Conservation (phyloP, 768 basidiomycete species). For the Pisolithus orientalis region DNA sequence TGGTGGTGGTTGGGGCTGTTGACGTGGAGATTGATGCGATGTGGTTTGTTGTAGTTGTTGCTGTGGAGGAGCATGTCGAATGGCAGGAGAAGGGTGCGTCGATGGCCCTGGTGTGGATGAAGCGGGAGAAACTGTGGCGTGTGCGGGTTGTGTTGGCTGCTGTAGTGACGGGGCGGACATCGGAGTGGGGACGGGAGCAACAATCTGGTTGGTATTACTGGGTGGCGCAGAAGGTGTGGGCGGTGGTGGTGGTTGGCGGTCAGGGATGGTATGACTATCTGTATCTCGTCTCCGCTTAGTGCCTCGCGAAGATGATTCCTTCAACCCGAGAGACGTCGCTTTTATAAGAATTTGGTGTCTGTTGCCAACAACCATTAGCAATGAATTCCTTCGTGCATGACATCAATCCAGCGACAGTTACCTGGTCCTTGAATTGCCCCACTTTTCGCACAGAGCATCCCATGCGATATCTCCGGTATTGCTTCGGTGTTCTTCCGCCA, state of each 20-base stretch:
- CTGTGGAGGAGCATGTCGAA: constrained; percentile 26
- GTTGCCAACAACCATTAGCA: neutral
- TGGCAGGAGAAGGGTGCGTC: constrained; percentile 31
- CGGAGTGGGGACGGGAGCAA: constrained; percentile 16
- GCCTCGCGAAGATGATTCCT: constrained; percentile 63
- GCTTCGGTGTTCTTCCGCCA: constrained; percentile 63
- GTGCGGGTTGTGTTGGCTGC: constrained; percentile 17
- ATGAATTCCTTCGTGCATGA: too few relatives aligned
- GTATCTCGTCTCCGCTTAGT: constrained; percentile 53
- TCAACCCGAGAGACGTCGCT: constrained; percentile 71
- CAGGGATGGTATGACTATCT: constrained; percentile 25
- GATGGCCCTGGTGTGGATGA: constrained; percentile 28
- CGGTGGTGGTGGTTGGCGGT: constrained; percentile 19
- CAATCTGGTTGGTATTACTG: constrained; percentile 12
- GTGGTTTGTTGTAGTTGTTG: constrained; percentile 12
- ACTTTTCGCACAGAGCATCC: constrained; percentile 71
- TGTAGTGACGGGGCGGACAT: constrained; percentile 29
- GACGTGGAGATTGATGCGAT: neutral
- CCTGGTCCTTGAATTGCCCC: constrained; percentile 73
- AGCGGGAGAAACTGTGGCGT: constrained; percentile 25
- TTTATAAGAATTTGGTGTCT: constrained; percentile 83
- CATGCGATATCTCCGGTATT: constrained; percentile 54
- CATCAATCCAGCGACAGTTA: constrained; percentile 22
- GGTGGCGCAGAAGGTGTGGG: constrained; percentile 15
- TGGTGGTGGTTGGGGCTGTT: constrained; percentile 13